Conservation (phyloP, 78 protist genomes). For the Dictyostelium intermedium region DNA sequence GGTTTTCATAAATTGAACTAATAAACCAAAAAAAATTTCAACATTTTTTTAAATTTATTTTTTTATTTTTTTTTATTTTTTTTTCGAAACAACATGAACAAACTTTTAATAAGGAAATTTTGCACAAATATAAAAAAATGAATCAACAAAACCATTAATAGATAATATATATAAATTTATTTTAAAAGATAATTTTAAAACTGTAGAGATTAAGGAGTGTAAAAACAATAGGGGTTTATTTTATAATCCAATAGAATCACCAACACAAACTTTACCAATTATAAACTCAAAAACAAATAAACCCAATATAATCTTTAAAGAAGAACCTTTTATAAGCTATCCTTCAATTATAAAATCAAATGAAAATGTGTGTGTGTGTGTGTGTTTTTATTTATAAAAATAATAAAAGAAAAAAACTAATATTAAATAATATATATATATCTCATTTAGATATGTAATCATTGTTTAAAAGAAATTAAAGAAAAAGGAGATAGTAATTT, state of each 20-base stretch:
- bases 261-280: background rate
- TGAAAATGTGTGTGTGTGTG: background rate
- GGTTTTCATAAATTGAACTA: no score
- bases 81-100: background rate
- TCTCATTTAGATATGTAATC: constrained; percentile 12
- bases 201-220: constrained; percentile 13
- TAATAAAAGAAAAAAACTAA: background rate
- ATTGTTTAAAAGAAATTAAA: constrained; percentile 11
- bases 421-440: background rate
- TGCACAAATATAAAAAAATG: background rate
- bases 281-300: constrained; percentile 1
- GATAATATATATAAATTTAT: constrained; percentile 10
- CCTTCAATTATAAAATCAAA: constrained; percentile 18
- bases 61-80: no score
- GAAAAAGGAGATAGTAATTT: background rate
- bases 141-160: background rate
- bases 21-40: no score
- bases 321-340: constrained; percentile 53
- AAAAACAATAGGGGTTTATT: constrained; percentile 31
- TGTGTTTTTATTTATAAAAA: background rate
- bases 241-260: background rate
- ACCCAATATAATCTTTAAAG: constrained; percentile 18
- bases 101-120: background rate
- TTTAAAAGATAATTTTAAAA: background rate
- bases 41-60: no score